Base-by-base conservation (phyloP, 208 protist genomes). In the Leishmania tarentolae region DNA sequence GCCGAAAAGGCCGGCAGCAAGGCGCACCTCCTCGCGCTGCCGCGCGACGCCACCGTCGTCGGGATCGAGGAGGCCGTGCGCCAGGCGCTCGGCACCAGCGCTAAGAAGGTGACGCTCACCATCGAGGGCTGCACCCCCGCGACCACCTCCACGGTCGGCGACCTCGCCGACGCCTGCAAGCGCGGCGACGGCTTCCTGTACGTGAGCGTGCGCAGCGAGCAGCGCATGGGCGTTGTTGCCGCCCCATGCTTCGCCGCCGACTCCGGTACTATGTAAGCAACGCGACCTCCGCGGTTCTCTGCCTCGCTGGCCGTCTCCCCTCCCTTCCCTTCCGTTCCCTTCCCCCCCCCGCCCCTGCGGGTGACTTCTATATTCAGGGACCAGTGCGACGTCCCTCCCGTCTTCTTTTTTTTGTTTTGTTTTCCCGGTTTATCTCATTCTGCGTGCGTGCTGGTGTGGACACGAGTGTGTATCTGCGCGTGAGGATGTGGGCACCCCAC, bases 91-190 rank as follows among this genome's bases (percentile, higher is more conserved):
- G 42, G 44, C 44, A 35, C 79, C 70, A 63, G 44, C 44, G 15
- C 77, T 59, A 65, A 66, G 59, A 76, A 86, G 72, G 37, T 81
- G 63, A 71, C 78, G 61, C 69, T 86, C 72, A 37, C 68, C 82
- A 66, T 86, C 52, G 56, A 79, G 74, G 82, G 79, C 72, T 82
- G 77, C 78, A 76, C 72, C 21, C 82, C 82, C 9, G 82, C 78
- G 63, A 31, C 70, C 1, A 78, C 37, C 50, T 40, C 70, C 52
- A 77, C 76, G 37, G 24, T 84, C 42, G 56, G 70, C 76, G 76
- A 79, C 57, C 53, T 84, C 53, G 68, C 53, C 56, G 75, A 44
- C 66, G 66, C 66, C 35, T 72, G 66, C 40, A 72, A 72, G 66
- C 35, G 40, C 8, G 40, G 9, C 57, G 81, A 84, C 70, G 76